Evolutionary conservation across 371 early-diverging fungal genomes (phyloP), one percentile per base, ranked within the genome.

Genomic region (Mortierella sp.): DNA sequence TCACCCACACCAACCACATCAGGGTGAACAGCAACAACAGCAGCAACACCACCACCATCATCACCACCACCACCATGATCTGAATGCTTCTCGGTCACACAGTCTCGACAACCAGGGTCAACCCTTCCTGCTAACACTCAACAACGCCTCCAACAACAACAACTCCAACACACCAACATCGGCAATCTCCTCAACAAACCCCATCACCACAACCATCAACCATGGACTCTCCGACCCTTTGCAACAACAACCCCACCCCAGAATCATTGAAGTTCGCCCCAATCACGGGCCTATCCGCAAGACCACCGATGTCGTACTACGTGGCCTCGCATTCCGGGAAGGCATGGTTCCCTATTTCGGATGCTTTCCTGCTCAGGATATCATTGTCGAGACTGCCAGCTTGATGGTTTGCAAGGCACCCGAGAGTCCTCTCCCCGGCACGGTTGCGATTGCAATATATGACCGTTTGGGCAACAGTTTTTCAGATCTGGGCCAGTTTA

Each of bases 331-430:
- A 31, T 84, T 81, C 76, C 73, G 73, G n/a, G 84, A 81, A 47
- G 84, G 84, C 0, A 84, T 84, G 81, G 60, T 79, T 0, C 84
- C 84, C 5, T 84, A 80, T 28, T 84, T 84, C 74, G 84, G 84
- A 26, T 84, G 78, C 21, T 81, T 79, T 26, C 84, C 79, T 1
- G 84, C 84, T 0, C 70, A 63, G 38, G 81, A 80, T n/a, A 70
- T 84, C 28, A 48, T 75, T 63, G 70, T 84, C 3, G 81, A 80
- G 42, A 79, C 80, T 0, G 26, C 76, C 31, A 73, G 47, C 16
- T 24, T 81, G 73, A 78, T 84, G 24, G 24, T 84, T 31, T 84
- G 84, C 65, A 78, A 78, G 47, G 81, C 79, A 10, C 84, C 84
- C 3, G 81, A 78, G 70, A 79, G 77, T 47, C 76, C 84, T 7